These are phyloP conservation scores for Citrus glauca DNA, from an alignment of 345 rosid genomes.

Conservation along the genomic window DNA sequence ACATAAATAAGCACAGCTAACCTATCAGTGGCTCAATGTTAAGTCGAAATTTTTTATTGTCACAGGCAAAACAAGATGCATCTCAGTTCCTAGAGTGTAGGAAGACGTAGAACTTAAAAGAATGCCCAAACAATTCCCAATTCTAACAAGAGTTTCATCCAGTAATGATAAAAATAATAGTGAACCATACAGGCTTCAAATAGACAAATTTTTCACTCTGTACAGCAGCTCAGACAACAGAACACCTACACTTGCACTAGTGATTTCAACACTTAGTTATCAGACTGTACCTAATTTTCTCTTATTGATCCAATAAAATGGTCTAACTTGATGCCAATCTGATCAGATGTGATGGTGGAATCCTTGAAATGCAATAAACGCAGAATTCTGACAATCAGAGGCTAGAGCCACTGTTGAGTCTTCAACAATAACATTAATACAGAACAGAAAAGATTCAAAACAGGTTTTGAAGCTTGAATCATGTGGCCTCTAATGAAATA, in stretches of 20 bases:
- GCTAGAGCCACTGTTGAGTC: neutral
- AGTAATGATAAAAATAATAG: neutral
- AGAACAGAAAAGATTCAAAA: neutral
- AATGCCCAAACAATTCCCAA: neutral
- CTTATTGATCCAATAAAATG: neutral
- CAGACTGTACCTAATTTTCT: neutral
- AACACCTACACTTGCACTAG: neutral
- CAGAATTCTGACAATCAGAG: neutral
- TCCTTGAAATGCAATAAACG: neutral
- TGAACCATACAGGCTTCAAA: neutral
- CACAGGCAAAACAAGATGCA: neutral
- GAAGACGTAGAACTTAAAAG: neutral
- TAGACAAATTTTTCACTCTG: neutral
- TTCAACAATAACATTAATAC: neutral
- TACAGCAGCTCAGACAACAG: neutral
- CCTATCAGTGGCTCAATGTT: neutral
- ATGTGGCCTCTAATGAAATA: neutral
- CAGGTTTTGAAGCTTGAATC: neutral
- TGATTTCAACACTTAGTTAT: neutral
- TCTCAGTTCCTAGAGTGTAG: neutral
- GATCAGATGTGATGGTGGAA: neutral
- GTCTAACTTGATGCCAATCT: neutral
- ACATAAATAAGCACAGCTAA: neutral
- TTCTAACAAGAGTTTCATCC: conserved; percentile 2
- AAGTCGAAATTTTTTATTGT: neutral